A percentile compares a stretch with the other conserved stretches of the same genome.
phyloP scores from a whole-genome alignment of 2,329 filamentous ascomycete species.

The Mycogone perniciosa region DNA sequence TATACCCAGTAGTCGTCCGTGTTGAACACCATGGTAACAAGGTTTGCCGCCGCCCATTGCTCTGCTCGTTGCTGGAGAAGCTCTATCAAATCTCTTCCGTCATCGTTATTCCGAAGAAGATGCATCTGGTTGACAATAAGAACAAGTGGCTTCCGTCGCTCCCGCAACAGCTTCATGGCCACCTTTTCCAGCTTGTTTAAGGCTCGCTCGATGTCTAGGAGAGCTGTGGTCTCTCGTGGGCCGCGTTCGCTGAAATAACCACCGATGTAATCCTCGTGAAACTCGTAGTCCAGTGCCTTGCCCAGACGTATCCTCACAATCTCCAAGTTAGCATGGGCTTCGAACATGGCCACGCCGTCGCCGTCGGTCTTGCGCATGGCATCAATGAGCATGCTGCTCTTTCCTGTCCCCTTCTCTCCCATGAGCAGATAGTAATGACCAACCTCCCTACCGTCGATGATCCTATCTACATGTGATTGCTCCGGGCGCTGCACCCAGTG shows the following conservation, averaged over 20 bases:
- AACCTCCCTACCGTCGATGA: slow-evolving; percentile 63
- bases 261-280: slow-evolving; percentile 95
- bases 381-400: slow-evolving; percentile 92
- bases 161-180: slow-evolving; percentile 62
- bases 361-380: slow-evolving; percentile 91
- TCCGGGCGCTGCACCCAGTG: slow-evolving; percentile 78
- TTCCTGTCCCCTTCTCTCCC: slow-evolving; percentile 93
- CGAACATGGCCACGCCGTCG: slow-evolving; percentile 88
- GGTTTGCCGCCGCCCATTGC: slow-evolving; percentile 87
- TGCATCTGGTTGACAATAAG: slow-evolving; percentile 93
- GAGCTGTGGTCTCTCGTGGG: slow-evolving; percentile 81
- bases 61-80: slow-evolving; percentile 93
- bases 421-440: slow-evolving; percentile 91
- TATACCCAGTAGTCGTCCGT: slow-evolving; percentile 99
- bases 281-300: slow-evolving; percentile 93
- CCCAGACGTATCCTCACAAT: slow-evolving; percentile 91
- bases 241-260: slow-evolving; percentile 92
- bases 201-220: slow-evolving; percentile 91
- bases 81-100: slow-evolving; percentile 88
- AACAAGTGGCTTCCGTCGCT: slow-evolving; percentile 65
- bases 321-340: slow-evolving; percentile 89
- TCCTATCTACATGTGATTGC: slow-evolving; percentile 73
- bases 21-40: slow-evolving; percentile 91
- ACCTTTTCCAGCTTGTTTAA: slow-evolving; percentile 98
- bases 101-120: slow-evolving; percentile 82